Evolutionary conservation across 1,139 yeast genomes (phyloP), one percentile per base, ranked within the genome.

Genomic region (Suhomyces anneliseae): DNA sequence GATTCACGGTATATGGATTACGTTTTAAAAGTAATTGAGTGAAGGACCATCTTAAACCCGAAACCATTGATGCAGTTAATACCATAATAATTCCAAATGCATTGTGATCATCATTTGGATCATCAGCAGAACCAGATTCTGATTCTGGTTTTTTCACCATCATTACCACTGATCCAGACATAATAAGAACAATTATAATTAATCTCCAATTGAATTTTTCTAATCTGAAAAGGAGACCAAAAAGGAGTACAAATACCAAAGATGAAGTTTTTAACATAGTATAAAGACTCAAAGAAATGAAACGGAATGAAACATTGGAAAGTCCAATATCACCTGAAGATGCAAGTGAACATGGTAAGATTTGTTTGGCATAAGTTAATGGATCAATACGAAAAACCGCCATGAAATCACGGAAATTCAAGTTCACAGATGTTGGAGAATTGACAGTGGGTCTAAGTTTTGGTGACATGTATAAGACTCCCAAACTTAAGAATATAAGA

Each of bases 31-130:
- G 74, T 29, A 93, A 65, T 63, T 93, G 98, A 4, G 98, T 90
- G 55, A 90, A 80, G 1, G 96, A 92, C 99, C 99, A 93, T 55
- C 99, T 78, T 45, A 93, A 70, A 1, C 99, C 99, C 24, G 95
- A 86, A 68, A 90, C 78, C 62, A 87, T 77, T 5, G 96, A 82
- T 5, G 97, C 93, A 2, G 81, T 66, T 31, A 93, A 66, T 1
- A 92, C 97, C 41, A 90, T 70, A 8, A 82, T 50, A 36, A 90
- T 82, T 3, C 97, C 98, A 19, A 81, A 49, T 2, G 78, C 54
- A 36, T 55, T 60, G 19, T 58, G 62, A 12, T 52, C 58, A 12
- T 54, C 54, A 19, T 19, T 19, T 19, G 24, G 24, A 19, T 19
- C 24, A 33, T 42, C 11, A 34, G 48, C 39, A 44, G 59, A 53